Evolutionary conservation across 2,329 filamentous ascomycete species (phyloP), one percentile per base, ranked within the genome.

Genomic region (Conoideocrella luteorostrata): DNA sequence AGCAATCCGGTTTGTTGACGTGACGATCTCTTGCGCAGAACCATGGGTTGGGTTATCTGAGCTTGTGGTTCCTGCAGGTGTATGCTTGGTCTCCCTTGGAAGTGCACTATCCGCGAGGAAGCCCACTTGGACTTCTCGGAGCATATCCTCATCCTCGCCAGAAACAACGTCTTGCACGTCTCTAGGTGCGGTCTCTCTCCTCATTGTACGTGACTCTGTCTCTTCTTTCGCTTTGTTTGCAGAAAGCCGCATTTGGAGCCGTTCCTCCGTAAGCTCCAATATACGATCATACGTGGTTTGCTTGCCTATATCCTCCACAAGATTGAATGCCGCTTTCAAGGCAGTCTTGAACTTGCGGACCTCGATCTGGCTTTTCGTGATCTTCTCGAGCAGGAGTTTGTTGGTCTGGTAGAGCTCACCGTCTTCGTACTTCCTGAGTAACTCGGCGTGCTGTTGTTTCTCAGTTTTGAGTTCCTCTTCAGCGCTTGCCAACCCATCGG

Each of bases 271-370:
- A 23, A 7, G 9, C 33, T 28, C 5, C 5, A 50, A 3, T 1
- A 50, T 24, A 9, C n/a, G 15, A 1, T 17, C 21, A 5, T 43
- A 32, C 9, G 47, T 44, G 4, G 37, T 12, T 12, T 44, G 42
- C 9, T 30, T 28, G 5, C 3, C 10, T 4, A 47, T 20, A 5
- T 33, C 30, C 7, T 41, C 23, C 6, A 47, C 7, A 5, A 50
- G 18, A 33, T 50, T 46, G 33, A 47, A 47, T 1, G 36, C 43
- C 3, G 45, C 45, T 5, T 32, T 32, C 5, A 50, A 37, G 10
- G 47, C 47, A 7, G 46, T 46, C 15, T 45, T 41, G 39, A 33
- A 39, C 40, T 41, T 15, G 4, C 43, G 43, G 7, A 35, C 30
- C 15, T 46, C 26, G 20, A 33, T 45, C n/a, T 12, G n/a, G 12